Base-by-base conservation (phyloP, 371 early-diverging fungal species). In the Mortierella sp. region DNA sequence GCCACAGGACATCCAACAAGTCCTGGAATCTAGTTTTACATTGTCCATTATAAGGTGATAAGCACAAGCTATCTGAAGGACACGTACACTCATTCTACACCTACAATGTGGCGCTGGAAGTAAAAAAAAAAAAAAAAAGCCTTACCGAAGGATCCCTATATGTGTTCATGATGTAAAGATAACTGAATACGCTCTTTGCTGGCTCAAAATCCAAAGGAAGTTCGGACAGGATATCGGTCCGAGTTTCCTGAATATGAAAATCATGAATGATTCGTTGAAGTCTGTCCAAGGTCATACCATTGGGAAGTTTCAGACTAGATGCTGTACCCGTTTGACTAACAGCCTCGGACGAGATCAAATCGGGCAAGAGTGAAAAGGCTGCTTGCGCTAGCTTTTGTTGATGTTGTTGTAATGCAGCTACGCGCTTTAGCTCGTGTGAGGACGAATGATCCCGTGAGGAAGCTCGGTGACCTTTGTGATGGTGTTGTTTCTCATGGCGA, bases 211-310 rank as follows among this genome's bases (percentile, higher is more conserved):
- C 66, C 61, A 57, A 15, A 0, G 77, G 77, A 0, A 71, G 59
- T 11, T 56, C 50, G 2, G 72, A 47, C 30, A 64, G 50, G 14
- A 76, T 23, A 45, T 76, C 77, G 9, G 68, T 71, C 51, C 77
- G 30, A 0, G 77, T 71, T 58, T 76, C 77, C 14, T 76, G 60
- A 57, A 14, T n/a, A 56, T 76, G 77, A 46, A 76, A 76, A 4
- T 68, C 65, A 18, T 62, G 12, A 44, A 76, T 68, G 16, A 59
- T 57, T 1, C 47, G 50, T 21, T 71, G 67, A 14, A 76, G 52
- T 21, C 60, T 51, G 23, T 65, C 72, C n/a, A 71, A 61, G 18
- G 58, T 71, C 29, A 72, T 55, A 3, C 67, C 66, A 21, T 65
- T 68, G 16, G 75, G 70, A 43, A 69, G 64, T 47, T 58, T 70